These are phyloP conservation scores for Neoboletus brunneissimus DNA, from an alignment of 768 basidiomycete species.

Conservation along the genomic window DNA sequence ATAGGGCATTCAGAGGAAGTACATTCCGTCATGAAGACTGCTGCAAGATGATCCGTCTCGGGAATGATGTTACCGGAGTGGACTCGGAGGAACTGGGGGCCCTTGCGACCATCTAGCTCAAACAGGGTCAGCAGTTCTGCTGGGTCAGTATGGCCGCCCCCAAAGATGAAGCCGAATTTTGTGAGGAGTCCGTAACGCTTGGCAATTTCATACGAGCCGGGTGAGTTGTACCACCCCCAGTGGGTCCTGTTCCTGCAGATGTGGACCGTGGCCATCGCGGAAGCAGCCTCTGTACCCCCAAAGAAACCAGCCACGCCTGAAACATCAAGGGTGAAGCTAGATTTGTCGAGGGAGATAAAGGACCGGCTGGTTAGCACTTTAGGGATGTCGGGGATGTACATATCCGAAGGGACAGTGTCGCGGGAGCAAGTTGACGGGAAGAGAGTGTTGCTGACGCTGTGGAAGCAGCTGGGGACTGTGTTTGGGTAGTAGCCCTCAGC, in stretches of 20 bases:
- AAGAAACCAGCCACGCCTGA: slow-evolving; percentile 21
- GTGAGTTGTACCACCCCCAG: slow-evolving; percentile 36
- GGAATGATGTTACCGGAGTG: slow-evolving; percentile 7
- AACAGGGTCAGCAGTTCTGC: slow-evolving; percentile 7
- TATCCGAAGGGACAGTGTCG: not conserved
- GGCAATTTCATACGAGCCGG: slow-evolving; percentile 32
- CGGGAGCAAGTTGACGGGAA: not conserved
- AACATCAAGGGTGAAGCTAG: slow-evolving; percentile 21
- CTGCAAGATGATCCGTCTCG: slow-evolving; percentile 9
- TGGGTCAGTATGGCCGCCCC: slow-evolving; percentile 20
- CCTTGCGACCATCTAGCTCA: slow-evolving; percentile 6
- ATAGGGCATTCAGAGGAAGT: not conserved
- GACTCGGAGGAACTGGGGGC: slow-evolving; percentile 7
- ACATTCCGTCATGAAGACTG: not conserved
- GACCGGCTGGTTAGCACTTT: not conserved
- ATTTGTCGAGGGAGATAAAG: slow-evolving; percentile 6
- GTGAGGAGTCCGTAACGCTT: slow-evolving; percentile 31
- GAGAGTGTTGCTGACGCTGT: not conserved
- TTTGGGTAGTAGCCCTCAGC: not conserved
- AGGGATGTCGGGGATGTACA: slow-evolving; percentile 5
- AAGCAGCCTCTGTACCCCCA: slow-evolving; percentile 31
- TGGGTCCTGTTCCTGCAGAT: slow-evolving; percentile 25
- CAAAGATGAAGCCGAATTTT: slow-evolving; percentile 25
- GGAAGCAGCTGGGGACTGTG: not conserved
- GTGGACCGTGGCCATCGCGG: slow-evolving; percentile 34